Evolutionary conservation across 2,329 filamentous ascomycete species (phyloP), one percentile per base, ranked within the genome.

Genomic region (Alternaria sp.): DNA sequence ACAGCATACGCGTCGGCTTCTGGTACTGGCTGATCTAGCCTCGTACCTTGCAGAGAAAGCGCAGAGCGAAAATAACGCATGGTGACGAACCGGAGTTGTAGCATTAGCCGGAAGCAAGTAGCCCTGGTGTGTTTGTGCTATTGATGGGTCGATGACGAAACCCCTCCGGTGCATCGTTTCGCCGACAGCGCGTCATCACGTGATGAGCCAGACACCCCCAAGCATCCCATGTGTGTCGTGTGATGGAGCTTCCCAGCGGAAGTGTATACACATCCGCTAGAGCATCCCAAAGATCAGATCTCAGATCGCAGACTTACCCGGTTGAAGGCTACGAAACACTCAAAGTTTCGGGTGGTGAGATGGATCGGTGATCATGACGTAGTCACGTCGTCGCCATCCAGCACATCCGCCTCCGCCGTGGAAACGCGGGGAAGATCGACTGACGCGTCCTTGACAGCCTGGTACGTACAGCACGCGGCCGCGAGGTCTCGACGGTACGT

Each of bases 391-490:
- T 62, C 30, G 55, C 53, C 50, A 51, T 57, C 62, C 56, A 14
- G 26, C 50, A 60, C 62, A 58, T 58, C 33, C 26, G 43, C 20
- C 43, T 45, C 18, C 25, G 46, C 18, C 28, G 43, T 43, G 33
- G 50, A 37, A 59, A 59, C 50, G 60, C 60, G 60, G 60, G 60
- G 60, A 60, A 60, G 33, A 55, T 55, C 5, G 56, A 60, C 60
- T 60, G 61, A 69, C 67, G 65, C 65, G 67, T 69, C 55, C 63
- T 37, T 28, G 26, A 65, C 41, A 65, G 66, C 66, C 64, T 72
- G 47, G 33, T n/a, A 15, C 21, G 12, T 15, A 51, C 54, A 20
- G 57, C 61, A 55, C 65, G 59, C 44, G 47, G 63, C 63, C 51
- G 62, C 45, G 21, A 20, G 30, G 53, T 10, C 43, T 45, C 43